phyloP scores from a whole-genome alignment of 148 eudicot genomes.

The Rhododendron ferrugineum region DNA sequence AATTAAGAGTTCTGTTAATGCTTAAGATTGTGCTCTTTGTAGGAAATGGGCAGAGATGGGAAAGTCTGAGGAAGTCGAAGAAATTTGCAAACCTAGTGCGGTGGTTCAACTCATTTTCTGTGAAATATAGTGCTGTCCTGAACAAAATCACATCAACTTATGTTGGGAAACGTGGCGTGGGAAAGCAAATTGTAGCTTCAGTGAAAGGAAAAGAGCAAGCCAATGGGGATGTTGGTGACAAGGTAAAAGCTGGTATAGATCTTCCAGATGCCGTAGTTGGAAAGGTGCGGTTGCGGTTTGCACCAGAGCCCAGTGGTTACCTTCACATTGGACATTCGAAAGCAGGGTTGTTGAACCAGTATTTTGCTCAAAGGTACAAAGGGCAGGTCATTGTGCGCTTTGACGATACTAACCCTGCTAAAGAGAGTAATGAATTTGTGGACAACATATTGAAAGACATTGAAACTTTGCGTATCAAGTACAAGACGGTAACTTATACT shows the following conservation, averaged over 20 bases:
- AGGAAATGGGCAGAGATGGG: conserved; percentile 91
- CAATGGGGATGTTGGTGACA: conserved; percentile 36
- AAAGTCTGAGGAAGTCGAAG: conserved; percentile 82
- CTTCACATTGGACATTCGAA: conserved; percentile 97
- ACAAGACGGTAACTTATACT: conserved; percentile 67
- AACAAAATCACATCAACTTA: conserved; percentile 36
- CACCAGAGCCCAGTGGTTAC: conserved; percentile 98
- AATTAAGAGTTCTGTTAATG: background rate
- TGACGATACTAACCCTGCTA: conserved; percentile 96
- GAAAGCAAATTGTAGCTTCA: conserved; percentile 42
- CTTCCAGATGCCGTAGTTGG: conserved; percentile 88
- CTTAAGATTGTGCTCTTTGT: conserved; percentile 11
- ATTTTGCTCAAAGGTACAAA: conserved; percentile 81
- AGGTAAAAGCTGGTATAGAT: conserved; percentile 47
- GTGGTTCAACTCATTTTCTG: conserved; percentile 68
- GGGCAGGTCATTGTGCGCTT: conserved; percentile 79
- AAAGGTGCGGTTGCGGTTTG: conserved; percentile 79
- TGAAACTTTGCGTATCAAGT: conserved; percentile 71
- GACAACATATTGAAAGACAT: conserved; percentile 81
- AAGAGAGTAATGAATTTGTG: conserved; percentile 94
- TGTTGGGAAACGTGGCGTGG: conserved; percentile 50
- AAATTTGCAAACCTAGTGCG: conserved; percentile 76
- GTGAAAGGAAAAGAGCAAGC: conserved; percentile 49
- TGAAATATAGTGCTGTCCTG: conserved; percentile 46
- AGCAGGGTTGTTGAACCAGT: conserved; percentile 82